A percentile compares a stretch with the other conserved stretches of the same genome.
Conservation (phyloP, 306 rosid species). For the Begonia peltatifolia region DNA sequence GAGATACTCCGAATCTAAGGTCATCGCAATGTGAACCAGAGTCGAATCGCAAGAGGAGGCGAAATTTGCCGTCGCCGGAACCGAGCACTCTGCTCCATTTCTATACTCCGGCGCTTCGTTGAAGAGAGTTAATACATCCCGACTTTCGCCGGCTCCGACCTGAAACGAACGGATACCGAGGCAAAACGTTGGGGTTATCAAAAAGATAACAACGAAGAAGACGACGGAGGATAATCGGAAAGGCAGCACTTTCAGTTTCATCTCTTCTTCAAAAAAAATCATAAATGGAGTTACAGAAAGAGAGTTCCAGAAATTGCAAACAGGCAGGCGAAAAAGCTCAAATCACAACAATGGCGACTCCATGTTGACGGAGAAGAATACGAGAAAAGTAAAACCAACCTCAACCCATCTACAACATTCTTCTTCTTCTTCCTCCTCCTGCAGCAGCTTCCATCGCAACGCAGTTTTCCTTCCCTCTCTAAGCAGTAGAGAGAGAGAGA, state of each 20-base stretch:
- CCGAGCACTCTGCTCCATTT: not conserved
- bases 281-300: not conserved
- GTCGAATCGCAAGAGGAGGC: not conserved
- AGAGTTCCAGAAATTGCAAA: not conserved
- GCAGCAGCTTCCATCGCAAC: not conserved
- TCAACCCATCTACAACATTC: not conserved
- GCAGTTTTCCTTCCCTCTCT: not conserved
- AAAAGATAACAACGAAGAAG: not conserved
- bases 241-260: not conserved
- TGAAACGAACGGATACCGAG: not conserved
- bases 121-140: not conserved
- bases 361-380: not conserved
- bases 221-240: not conserved
- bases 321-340: not conserved
- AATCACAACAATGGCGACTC: not conserved
- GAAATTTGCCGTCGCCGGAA: not conserved
- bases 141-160: not conserved
- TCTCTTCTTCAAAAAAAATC: not conserved
- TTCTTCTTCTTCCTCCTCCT: not conserved
- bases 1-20: conserved; percentile 1
- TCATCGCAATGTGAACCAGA: conserved; percentile 2
- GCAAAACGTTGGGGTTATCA: not conserved
- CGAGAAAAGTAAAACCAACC: not conserved
- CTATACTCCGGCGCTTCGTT: not conserved
- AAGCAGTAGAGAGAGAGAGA: not conserved